Evolutionary conservation across 441 rosid genomes (phyloP).

Genomic region (Mallotus japonicus): DNA sequence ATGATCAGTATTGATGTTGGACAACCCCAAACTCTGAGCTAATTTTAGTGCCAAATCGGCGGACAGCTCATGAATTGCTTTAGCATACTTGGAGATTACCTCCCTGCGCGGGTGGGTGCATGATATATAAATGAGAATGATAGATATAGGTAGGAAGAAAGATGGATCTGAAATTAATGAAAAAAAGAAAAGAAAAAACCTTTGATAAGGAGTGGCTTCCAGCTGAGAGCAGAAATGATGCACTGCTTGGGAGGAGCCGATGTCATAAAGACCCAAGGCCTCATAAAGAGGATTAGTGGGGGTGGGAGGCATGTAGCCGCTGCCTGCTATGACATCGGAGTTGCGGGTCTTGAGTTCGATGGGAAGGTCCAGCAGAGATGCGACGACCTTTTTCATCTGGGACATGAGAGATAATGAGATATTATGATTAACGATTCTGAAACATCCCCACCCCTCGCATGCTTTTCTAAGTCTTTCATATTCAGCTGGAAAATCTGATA

Average conservation of each 20-base stretch:
- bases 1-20: neutral
- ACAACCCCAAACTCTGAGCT: constrained; percentile 50
- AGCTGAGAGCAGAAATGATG: constrained; percentile 53
- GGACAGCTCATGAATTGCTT: constrained; percentile 47
- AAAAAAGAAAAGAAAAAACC: constrained; percentile 29
- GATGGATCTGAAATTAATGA: too few species aligned
- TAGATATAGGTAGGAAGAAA: too few species aligned
- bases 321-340: constrained; percentile 47
- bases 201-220: constrained; percentile 54
- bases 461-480: constrained; percentile 42
- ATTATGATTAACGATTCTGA: constrained; percentile 63
- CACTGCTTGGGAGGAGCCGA: constrained; percentile 49
- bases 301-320: constrained; percentile 58
- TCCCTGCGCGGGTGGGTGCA: constrained; percentile 36
- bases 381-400: constrained; percentile 68
- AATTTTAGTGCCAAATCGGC: constrained; percentile 46
- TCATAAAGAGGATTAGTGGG: constrained; percentile 61
- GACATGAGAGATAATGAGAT: constrained; percentile 42
- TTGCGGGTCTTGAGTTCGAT: constrained; percentile 54
- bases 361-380: constrained; percentile 60
- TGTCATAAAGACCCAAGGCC: constrained; percentile 63
- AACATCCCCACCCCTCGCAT: constrained; percentile 69
- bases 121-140: too few species aligned
- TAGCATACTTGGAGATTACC: constrained; percentile 50
- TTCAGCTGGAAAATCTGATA: constrained; percentile 38